A percentile compares a stretch with the other conserved stretches of the same genome.
Evolutionary conservation across 176 grass and related monocot genomes (phyloP).

Genomic region (Lolium perenne): DNA sequence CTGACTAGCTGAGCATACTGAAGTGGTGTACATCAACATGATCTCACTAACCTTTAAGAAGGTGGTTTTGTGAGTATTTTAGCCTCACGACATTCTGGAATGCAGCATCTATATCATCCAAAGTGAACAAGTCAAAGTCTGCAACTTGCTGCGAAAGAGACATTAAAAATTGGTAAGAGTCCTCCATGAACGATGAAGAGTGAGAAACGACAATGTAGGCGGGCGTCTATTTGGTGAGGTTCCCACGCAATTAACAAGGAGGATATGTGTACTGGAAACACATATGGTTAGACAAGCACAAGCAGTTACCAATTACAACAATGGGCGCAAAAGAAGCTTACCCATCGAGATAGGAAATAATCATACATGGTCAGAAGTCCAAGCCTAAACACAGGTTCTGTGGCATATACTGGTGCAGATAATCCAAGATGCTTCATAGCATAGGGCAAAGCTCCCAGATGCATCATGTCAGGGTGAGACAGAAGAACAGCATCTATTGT

Average conservation of each 20-base stretch:
- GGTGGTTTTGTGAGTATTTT: slow-evolving; percentile 88
- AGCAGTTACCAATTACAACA: slow-evolving; percentile 32
- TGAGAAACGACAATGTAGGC: not conserved
- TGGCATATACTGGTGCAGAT: slow-evolving; percentile 87
- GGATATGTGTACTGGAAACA: slow-evolving; percentile 20
- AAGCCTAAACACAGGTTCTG: slow-evolving; percentile 94
- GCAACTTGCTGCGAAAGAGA: slow-evolving; percentile 70
- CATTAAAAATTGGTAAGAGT: slow-evolving; percentile 35
- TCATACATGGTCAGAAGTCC: slow-evolving; percentile 99
- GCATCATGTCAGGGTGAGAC: slow-evolving; percentile 89
- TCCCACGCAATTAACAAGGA: too few relatives aligned
- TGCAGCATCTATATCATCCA: slow-evolving; percentile 88
- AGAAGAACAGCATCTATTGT: slow-evolving; percentile 85
- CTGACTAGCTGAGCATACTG: not conserved
- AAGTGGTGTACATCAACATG: slow-evolving; percentile 23
- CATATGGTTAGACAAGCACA: slow-evolving; percentile 1
- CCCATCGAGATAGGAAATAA: slow-evolving; percentile 82
- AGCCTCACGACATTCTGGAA: slow-evolving; percentile 87
- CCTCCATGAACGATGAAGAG: not conserved
- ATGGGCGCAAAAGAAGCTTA: slow-evolving; percentile 53
- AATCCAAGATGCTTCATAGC: slow-evolving; percentile 87
- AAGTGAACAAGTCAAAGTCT: slow-evolving; percentile 89
- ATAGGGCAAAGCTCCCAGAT: slow-evolving; percentile 97
- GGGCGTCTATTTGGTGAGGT: not conserved
- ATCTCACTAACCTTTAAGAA: slow-evolving; percentile 79